These are phyloP conservation scores for Thalassiosira profunda DNA, from an alignment of 108 stramenopile species.

Conservation along the genomic window DNA sequence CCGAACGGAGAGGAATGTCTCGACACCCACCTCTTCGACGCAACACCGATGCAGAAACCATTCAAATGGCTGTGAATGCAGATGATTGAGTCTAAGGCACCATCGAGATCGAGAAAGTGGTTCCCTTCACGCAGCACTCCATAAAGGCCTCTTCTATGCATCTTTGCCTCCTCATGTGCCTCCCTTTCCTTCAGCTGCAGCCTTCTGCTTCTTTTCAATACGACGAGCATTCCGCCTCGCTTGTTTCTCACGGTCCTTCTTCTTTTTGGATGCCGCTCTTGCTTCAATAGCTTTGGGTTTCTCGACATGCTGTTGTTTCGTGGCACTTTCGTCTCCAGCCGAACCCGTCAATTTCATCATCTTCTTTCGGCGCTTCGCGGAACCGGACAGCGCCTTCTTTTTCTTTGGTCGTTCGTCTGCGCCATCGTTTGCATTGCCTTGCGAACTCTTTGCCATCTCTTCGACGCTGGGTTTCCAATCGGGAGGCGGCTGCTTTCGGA, in stretches of 20 bases:
- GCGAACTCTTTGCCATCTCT: constrained; percentile 19
- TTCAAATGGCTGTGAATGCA: constrained; percentile 62
- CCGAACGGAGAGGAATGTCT: constrained; percentile 70
- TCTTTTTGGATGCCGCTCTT: not conserved
- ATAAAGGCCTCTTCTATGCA: constrained; percentile 5
- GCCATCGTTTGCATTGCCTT: not conserved
- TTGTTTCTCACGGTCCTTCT: not conserved
- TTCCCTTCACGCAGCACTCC: not conserved
- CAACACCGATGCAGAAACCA: constrained; percentile 59
- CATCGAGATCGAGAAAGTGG: too few species aligned
- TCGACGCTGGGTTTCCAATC: constrained; percentile 50
- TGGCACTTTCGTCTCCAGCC: not conserved
- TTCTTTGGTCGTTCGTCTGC: not conserved
- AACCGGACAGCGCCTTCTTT: constrained; percentile 40
- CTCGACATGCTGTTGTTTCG: not conserved
- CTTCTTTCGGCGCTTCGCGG: constrained; percentile 48
- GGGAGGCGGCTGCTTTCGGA: constrained; percentile 46
- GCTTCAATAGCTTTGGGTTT: not conserved
- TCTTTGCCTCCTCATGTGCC: constrained; percentile 8
- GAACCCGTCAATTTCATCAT: constrained; percentile 21
- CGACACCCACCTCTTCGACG: constrained; percentile 64
- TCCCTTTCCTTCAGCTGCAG: too few species aligned
- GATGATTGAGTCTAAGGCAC: constrained; percentile 31
- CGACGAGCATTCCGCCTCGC: not conserved
- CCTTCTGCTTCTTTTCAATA: constrained; percentile 1